phyloP scores from a whole-genome alignment of 129 eudicot species.

The Artemisia tridentata region DNA sequence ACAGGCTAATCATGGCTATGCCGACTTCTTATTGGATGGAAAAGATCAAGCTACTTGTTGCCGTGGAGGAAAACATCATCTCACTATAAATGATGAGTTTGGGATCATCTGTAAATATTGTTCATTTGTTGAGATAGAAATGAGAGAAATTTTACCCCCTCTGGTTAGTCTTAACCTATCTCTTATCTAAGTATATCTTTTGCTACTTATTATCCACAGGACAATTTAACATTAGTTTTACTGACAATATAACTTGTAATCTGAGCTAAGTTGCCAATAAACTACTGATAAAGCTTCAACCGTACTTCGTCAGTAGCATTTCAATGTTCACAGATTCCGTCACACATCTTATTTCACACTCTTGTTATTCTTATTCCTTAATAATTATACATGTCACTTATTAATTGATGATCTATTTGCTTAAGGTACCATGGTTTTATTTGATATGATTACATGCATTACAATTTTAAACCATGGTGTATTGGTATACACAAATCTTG shows the following conservation, averaged over 20 bases:
- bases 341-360: neutral
- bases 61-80: constrained; percentile 42
- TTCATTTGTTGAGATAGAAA: constrained; percentile 45
- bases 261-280: neutral
- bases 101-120: constrained; percentile 62
- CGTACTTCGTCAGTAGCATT: constrained; percentile 5
- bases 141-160: constrained; percentile 50
- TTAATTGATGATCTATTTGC: neutral
- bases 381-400: neutral
- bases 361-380: neutral
- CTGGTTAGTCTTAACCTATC: constrained; percentile 43
- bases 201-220: constrained; percentile 13
- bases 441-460: neutral
- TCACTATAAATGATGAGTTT: constrained; percentile 47
- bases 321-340: neutral
- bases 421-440: neutral
- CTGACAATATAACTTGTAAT: constrained; percentile 8
- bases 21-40: constrained; percentile 2
- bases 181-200: neutral
- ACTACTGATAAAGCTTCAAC: neutral
- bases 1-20: constrained; percentile 35
- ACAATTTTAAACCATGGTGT: neutral
- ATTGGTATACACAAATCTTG: too few species aligned
- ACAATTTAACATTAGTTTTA: constrained; percentile 5
- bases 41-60: constrained; percentile 36